Evolutionary conservation across 2,329 filamentous ascomycete genomes (phyloP).

Genomic region (Stagonosporopsis cucurbitacearum): DNA sequence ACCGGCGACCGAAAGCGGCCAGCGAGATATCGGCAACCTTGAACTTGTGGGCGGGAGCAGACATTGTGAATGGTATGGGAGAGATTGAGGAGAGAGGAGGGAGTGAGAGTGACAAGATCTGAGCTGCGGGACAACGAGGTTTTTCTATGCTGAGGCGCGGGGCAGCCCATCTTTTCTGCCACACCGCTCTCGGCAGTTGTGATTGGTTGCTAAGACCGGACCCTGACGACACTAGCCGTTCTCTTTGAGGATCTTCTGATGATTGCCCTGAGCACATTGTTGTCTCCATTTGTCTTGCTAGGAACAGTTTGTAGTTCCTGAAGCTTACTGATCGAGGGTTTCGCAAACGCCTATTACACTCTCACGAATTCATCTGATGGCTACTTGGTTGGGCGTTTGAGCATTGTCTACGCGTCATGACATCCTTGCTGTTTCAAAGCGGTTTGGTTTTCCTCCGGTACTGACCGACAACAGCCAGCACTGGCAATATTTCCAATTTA

Average conservation of each 20-base stretch:
- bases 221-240: conserved; percentile 14
- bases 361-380: background rate
- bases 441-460: conserved; percentile 6
- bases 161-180: conserved; percentile 14
- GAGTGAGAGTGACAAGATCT: conserved; percentile 23
- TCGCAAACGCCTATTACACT: background rate
- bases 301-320: background rate
- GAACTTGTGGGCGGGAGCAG: conserved; percentile 87
- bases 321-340: background rate
- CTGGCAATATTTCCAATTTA: background rate
- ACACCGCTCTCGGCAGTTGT: conserved; percentile 16
- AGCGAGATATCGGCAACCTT: conserved; percentile 98
- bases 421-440: conserved; percentile 13
- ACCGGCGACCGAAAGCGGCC: conserved; percentile 94
- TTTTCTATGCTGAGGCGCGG: conserved; percentile 17
- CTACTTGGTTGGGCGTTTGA: background rate
- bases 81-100: conserved; percentile 15
- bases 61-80: conserved; percentile 55
- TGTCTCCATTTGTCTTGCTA: background rate
- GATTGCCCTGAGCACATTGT: conserved; percentile 9
- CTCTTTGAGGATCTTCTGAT: conserved; percentile 8
- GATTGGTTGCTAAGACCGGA: conserved; percentile 11
- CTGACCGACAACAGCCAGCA: background rate
- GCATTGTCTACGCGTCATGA: conserved; percentile 14
- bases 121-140: conserved; percentile 22